Base-by-base conservation (phyloP, 2,329 filamentous ascomycete genomes). In the Colletotrichum nymphaeae region DNA sequence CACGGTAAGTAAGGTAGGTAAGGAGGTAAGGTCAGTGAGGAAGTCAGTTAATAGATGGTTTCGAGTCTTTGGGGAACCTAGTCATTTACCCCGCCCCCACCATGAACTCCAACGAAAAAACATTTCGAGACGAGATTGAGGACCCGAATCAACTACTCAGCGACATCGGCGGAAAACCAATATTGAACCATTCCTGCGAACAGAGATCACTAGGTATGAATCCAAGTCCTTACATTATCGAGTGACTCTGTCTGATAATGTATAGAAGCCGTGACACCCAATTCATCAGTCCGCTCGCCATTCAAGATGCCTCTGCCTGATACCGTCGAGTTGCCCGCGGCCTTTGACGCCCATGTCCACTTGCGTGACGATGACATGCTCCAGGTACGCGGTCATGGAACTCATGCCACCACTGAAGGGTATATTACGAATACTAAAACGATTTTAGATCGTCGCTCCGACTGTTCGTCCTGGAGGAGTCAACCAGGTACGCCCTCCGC, bases 301-400 rank as follows among this genome's bases (percentile, higher is more conserved):
- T 63, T n/a, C 42, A 56, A 37, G 32, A 74, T 74, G 72, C 69
- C 69, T 72, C 69, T 74, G 14, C 57, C 76, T 12, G 59, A 49
- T 26, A 72, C 69, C 52, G 57, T 88, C 56, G 87, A 90, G 84
- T 86, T 93, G 78, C 90, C 91, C 63, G 87, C 91, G 26, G 86
- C 90, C 74, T 91, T 91, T 65, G 92, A 93, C 81, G 90, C 93
- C 83, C 91, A 92, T 78, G 92, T 94, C 77, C 93, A 94, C 81
- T 85, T 94, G 76, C 90, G 93, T 35, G 90, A 94, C 81, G 92
- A 88, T 24, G 85, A 88, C 72, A 89, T 91, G 86, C 91, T 92
- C 88, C 85, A 73, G 66, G 70, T 73, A 35, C 26, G 37, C 60
- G 8, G 11, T n/a, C 6, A n/a, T 22, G 12, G 4, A 35, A 16